Base-by-base conservation (phyloP, 2,329 filamentous ascomycete genomes). In the Aspergillus sp. region DNA sequence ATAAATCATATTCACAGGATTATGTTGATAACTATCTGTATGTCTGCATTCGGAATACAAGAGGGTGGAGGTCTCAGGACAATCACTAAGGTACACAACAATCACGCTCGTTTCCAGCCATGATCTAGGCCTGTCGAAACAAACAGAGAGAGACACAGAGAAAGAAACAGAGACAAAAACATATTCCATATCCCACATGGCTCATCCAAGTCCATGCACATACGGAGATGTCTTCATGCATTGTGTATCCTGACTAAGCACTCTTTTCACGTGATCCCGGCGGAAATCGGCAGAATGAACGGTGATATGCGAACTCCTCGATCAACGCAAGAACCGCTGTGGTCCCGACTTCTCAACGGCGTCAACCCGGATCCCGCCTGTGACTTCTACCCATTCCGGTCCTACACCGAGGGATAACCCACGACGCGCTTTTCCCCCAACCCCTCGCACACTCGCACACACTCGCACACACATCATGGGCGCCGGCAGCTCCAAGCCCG, bases 401-500 rank as follows among this genome's bases (percentile, higher is more conserved):
- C 19, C 40, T 13, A 17, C 6, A 41, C 13, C 4, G 16, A 38
- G 11, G 16, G 45, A 34, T 7, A 3, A 5, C 11, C 43, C 21
- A 19, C 23, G 23, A 19, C 23, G 25, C 17, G 25, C 17, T 45
- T 32, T 20, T 17, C 20, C 29, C 29, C 21, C 23, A 19, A 17
- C 43, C 23, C 20, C 13, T 31, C 20, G 16, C 21, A 45, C 21
- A 10, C 14, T 20, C 32, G 32, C 50, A 20, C 45, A 44, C 44
- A 46, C 41, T 29, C 31, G 50, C 48, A 19, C 41, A 41, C 51
- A 68, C 61, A 69, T 55, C 46, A 87, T 87, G 84, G 84, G 84
- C 69, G 78, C 80, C 66, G 81, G 81, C 62, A 78, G 78, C 72
- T 87, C 84, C 49, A 86, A 85, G 73, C 80, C 80, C 62, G 76